A percentile compares a stretch with the other conserved stretches of the same genome.
Conservation (phyloP, 2,329 filamentous ascomycete genomes). For the Curvularia verruculosa region DNA sequence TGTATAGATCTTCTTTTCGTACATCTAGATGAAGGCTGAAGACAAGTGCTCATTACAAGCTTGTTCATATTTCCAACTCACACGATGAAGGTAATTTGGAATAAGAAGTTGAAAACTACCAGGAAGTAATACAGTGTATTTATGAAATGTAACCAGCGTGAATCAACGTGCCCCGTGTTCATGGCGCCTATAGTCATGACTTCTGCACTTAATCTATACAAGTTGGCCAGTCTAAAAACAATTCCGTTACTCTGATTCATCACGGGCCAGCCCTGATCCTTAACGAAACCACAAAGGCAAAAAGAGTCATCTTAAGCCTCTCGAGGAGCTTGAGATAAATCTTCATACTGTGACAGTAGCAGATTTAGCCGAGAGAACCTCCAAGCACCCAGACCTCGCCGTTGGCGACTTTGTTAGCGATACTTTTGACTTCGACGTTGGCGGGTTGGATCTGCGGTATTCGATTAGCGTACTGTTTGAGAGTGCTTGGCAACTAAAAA, state of each 20-base stretch:
- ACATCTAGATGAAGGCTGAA: neutral
- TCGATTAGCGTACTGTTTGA: conserved; percentile 16
- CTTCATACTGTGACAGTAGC: too few species aligned
- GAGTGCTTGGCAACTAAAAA: neutral
- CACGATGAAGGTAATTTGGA: neutral
- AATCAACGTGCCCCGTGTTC: neutral
- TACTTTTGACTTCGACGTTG: conserved; percentile 74
- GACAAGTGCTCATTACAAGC: neutral
- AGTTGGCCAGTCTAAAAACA: neutral
- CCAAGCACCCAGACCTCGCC: conserved; percentile 85
- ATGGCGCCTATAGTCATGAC: neutral
- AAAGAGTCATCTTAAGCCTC: too few species aligned
- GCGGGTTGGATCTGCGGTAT: conserved; percentile 72
- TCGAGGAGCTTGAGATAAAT: too few species aligned
- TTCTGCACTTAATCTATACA: neutral
- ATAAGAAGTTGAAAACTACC: neutral
- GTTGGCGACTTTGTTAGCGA: conserved; percentile 80
- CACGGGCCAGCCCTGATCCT: neutral
- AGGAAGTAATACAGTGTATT: neutral
- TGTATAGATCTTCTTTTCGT: neutral
- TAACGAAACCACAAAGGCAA: too few species aligned
- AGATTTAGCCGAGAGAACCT: conserved; percentile 57
- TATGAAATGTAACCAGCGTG: too few species aligned
- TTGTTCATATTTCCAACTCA: neutral
- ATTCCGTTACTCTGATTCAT: neutral